These are phyloP conservation scores for Phytophthora hibernalis DNA, from an alignment of 352 stramenopile species.

Conservation along the genomic window DNA sequence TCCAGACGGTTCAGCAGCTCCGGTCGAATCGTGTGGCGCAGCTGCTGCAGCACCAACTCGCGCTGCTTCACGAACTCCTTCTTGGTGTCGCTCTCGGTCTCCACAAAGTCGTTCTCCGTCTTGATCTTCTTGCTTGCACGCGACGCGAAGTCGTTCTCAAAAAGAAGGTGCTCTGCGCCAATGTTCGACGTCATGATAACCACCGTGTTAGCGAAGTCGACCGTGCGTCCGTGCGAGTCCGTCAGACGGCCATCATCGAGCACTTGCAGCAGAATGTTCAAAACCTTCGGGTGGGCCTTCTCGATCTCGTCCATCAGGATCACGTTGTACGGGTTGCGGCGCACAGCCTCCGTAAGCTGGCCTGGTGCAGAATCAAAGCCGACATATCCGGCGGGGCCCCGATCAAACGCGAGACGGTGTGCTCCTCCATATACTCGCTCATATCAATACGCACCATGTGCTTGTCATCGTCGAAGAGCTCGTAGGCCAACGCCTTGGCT, in stretches of 20 bases:
- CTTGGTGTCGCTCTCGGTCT: constrained; percentile 36
- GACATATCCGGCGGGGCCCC: constrained; percentile 96
- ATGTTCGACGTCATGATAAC: constrained; percentile 99
- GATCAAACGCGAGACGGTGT: constrained; percentile 94
- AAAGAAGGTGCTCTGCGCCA: constrained; percentile 92
- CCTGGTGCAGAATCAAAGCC: constrained; percentile 94
- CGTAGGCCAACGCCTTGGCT: constrained; percentile 94
- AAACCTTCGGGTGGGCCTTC: constrained; percentile 96
- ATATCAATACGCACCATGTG: constrained; percentile 97
- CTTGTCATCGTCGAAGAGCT: constrained; percentile 97
- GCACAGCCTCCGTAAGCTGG: constrained; percentile 96
- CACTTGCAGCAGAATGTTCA: constrained; percentile 97
- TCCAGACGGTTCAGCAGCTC: constrained; percentile 98
- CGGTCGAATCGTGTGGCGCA: constrained; percentile 91
- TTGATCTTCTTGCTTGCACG: constrained; percentile 72
- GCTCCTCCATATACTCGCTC: constrained; percentile 98
- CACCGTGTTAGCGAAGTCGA: constrained; percentile 98
- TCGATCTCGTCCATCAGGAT: constrained; percentile 98
- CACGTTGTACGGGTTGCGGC: constrained; percentile 96
- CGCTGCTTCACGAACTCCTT: constrained; percentile 60
- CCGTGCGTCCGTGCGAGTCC: constrained; percentile 95
- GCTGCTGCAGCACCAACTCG: constrained; percentile 86
- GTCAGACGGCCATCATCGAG: constrained; percentile 98
- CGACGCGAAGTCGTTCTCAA: constrained; percentile 60
- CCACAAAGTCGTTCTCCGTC: constrained; percentile 39